Evolutionary conservation across 805 yeast species (phyloP).

Genomic region (Barnettozyma populi): DNA sequence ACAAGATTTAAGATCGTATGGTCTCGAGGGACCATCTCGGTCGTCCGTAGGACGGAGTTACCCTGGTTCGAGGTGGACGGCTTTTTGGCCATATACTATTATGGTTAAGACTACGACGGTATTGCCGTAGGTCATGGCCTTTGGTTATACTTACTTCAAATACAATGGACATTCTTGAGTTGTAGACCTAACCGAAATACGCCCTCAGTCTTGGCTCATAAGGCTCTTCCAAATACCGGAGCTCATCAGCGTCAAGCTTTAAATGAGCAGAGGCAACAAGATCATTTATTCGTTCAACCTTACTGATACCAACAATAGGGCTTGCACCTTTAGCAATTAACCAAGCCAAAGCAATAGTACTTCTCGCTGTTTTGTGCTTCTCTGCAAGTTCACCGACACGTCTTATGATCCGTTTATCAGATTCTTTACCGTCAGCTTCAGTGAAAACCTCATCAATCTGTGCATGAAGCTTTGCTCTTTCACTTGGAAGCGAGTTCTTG

Average conservation of each 20-base stretch:
- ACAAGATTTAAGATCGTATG: too few species aligned
- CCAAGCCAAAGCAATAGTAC: slow-evolving; percentile 46
- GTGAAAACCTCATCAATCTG: background rate
- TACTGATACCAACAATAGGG: slow-evolving; percentile 51
- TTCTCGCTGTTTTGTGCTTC: slow-evolving; percentile 44
- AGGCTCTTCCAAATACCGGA: slow-evolving; percentile 9
- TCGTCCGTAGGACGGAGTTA: too few species aligned
- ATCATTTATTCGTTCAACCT: slow-evolving; percentile 45
- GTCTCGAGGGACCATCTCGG: too few species aligned
- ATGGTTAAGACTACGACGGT: too few species aligned
- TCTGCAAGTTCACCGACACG: slow-evolving; percentile 25
- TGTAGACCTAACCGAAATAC: background rate
- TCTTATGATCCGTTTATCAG: slow-evolving; percentile 2
- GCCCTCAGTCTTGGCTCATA: background rate
- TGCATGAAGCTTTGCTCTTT: slow-evolving; percentile 6
- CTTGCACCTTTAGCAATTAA: slow-evolving; percentile 40
- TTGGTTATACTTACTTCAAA: too few species aligned
- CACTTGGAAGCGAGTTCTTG: slow-evolving; percentile 6
- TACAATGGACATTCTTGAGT: too few species aligned
- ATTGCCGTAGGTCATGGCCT: too few species aligned
- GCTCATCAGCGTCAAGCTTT: slow-evolving; percentile 22
- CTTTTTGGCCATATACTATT: too few species aligned
- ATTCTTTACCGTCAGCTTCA: slow-evolving; percentile 1
- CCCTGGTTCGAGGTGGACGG: too few species aligned
- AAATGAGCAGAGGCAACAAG: slow-evolving; percentile 37